phyloP scores from a whole-genome alignment of 2,329 filamentous ascomycete genomes.

The Aspergillus spinulosporus region DNA sequence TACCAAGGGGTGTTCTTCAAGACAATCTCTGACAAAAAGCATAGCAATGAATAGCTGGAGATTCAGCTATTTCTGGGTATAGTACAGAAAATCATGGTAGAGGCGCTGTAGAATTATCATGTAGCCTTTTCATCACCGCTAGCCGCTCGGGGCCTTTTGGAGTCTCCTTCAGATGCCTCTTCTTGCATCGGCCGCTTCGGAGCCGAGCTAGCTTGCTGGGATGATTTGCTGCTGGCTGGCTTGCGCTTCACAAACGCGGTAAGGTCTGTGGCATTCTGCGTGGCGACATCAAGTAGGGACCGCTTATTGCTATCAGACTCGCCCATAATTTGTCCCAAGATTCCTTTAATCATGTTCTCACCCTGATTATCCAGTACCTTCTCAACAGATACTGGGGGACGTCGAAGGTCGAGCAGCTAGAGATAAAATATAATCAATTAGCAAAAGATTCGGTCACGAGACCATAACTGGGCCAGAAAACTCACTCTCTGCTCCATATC shows the following conservation, averaged over 20 bases:
- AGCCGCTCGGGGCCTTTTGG: constrained; percentile 30
- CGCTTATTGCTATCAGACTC: constrained; percentile 55
- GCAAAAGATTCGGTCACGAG: constrained; percentile 1
- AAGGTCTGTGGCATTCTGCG: constrained; percentile 60
- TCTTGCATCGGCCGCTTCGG: constrained; percentile 33
- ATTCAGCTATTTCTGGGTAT: constrained; percentile 1
- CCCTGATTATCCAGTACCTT: constrained; percentile 34
- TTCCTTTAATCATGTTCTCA: constrained; percentile 53
- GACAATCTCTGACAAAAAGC: background rate
- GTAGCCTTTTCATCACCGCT: background rate
- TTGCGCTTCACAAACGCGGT: constrained; percentile 60
- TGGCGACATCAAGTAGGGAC: constrained; percentile 55
- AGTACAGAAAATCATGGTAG: constrained; percentile 5
- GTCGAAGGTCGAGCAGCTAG: constrained; percentile 58
- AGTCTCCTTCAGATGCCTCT: constrained; percentile 23
- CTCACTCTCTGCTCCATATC: constrained; percentile 62
- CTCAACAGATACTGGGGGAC: constrained; percentile 53
- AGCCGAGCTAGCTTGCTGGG: constrained; percentile 17
- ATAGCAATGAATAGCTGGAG: background rate
- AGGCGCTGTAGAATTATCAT: background rate
- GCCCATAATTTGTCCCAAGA: constrained; percentile 60
- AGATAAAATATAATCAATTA: constrained; percentile 12
- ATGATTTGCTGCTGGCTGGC: constrained; percentile 28
- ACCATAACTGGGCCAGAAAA: constrained; percentile 12
- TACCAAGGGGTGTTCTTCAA: too few species aligned